Percentiles rank a stretch among this genome's conserved stretches.
These are phyloP conservation scores for Hysterium pulicare DNA, from an alignment of 2,329 filamentous ascomycete species.

Conservation along the genomic window DNA sequence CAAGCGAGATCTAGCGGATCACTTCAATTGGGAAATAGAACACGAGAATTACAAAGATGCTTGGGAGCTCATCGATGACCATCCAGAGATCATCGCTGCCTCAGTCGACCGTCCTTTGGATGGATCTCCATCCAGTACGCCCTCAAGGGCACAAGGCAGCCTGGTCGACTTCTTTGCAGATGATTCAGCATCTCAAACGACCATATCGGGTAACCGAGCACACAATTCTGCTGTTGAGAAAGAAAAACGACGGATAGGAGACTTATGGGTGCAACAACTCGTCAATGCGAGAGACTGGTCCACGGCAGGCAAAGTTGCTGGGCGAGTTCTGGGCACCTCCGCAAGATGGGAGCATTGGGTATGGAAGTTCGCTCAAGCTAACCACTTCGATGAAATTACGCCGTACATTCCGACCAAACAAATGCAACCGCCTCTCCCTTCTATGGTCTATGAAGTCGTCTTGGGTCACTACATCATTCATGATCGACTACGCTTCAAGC, in stretches of 20 bases:
- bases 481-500: slow-evolving; percentile 71
- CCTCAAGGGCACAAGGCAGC: slow-evolving; percentile 42
- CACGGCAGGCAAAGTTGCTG: slow-evolving; percentile 74
- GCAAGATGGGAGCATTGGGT: slow-evolving; percentile 94
- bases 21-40: slow-evolving; percentile 80
- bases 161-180: slow-evolving; percentile 70
- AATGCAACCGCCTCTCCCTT: slow-evolving; percentile 75
- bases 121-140: slow-evolving; percentile 41
- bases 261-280: slow-evolving; percentile 88
- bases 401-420: slow-evolving; percentile 74
- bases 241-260: slow-evolving; percentile 87
- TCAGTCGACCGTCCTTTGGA: slow-evolving; percentile 37
- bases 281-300: slow-evolving; percentile 72
- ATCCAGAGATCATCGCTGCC: slow-evolving; percentile 65
- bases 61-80: slow-evolving; percentile 84
- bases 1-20: slow-evolving; percentile 80
- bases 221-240: slow-evolving; percentile 69
- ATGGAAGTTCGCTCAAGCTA: slow-evolving; percentile 81
- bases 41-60: slow-evolving; percentile 77
- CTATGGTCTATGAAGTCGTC: slow-evolving; percentile 82
- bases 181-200: slow-evolving; percentile 59
- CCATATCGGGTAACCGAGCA: slow-evolving; percentile 57
- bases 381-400: slow-evolving; percentile 86
- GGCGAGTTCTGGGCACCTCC: slow-evolving; percentile 75
- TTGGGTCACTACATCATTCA: slow-evolving; percentile 82